phyloP scores from a whole-genome alignment of 768 basidiomycete genomes.

The Boletus rufocinnamomeus region DNA sequence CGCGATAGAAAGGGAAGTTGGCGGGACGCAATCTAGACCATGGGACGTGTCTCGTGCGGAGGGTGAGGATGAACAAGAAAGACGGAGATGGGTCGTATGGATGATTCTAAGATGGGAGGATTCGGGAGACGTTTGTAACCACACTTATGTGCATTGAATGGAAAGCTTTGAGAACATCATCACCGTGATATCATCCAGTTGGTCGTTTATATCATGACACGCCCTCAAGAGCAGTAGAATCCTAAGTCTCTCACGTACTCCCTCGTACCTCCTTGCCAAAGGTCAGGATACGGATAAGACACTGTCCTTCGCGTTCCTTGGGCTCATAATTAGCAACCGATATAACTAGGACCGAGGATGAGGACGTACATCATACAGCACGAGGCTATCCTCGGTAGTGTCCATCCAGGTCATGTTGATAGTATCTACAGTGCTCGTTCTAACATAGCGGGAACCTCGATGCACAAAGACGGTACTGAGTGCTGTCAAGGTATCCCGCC shows the following conservation, averaged over 20 bases:
- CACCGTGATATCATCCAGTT: background rate
- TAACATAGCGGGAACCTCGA: slow-evolving; percentile 29
- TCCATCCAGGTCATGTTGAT: slow-evolving; percentile 51
- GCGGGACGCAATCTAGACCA: slow-evolving; percentile 38
- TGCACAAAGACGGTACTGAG: slow-evolving; percentile 34
- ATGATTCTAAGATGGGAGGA: slow-evolving; percentile 53
- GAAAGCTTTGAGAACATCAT: background rate
- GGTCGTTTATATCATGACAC: slow-evolving; percentile 1
- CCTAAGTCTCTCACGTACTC: slow-evolving; percentile 10
- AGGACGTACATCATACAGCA: slow-evolving; percentile 53
- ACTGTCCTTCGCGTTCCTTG: slow-evolving; percentile 37
- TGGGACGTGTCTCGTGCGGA: slow-evolving; percentile 58
- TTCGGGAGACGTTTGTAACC: slow-evolving; percentile 15
- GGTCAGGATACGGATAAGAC: slow-evolving; percentile 34
- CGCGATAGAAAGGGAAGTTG: slow-evolving; percentile 50
- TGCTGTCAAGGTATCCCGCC: slow-evolving; percentile 28
- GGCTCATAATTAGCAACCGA: slow-evolving; percentile 1
- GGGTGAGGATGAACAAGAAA: slow-evolving; percentile 64
- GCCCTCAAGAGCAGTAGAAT: slow-evolving; percentile 2
- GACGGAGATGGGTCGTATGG: slow-evolving; percentile 74
- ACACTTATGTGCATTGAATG: slow-evolving; percentile 1
- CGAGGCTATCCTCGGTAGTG: slow-evolving; percentile 61
- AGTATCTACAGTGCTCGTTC: slow-evolving; percentile 45
- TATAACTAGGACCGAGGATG: background rate
- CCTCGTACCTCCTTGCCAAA: slow-evolving; percentile 30